A percentile compares a stretch with the other conserved stretches of the same genome.
phyloP scores from a whole-genome alignment of 345 rosid species.

The Aquilaria malaccensis region DNA sequence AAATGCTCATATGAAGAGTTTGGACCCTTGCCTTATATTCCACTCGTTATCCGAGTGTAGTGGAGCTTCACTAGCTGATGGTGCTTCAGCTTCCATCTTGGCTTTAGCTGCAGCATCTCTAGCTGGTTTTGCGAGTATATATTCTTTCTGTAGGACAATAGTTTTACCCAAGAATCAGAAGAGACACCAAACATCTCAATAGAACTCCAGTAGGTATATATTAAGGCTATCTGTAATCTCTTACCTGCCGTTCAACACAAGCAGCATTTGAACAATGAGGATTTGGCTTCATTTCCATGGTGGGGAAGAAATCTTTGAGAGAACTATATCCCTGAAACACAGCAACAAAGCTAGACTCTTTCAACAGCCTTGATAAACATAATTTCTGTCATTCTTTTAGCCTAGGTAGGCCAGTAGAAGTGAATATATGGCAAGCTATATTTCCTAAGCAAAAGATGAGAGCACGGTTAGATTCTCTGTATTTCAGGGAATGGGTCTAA shows the following conservation, averaged over 20 bases:
- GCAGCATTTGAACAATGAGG: conserved; percentile 89
- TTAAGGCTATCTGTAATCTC: conserved; percentile 3
- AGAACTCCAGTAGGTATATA: not conserved
- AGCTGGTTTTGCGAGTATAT: conserved; percentile 62
- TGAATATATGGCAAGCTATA: not conserved
- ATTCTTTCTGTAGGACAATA: conserved; percentile 57
- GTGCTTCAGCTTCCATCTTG: conserved; percentile 68
- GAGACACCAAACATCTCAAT: conserved; percentile 8
- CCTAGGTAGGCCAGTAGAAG: not conserved
- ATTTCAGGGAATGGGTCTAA: not conserved
- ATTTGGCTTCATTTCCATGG: conserved; percentile 95
- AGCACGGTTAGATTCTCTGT: not conserved
- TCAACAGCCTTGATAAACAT: conserved; percentile 8
- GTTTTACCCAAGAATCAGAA: conserved; percentile 4
- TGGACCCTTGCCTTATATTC: conserved; percentile 71
- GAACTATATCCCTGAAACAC: conserved; percentile 82
- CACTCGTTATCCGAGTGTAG: conserved; percentile 88
- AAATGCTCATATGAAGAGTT: not conserved
- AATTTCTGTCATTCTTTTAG: not conserved
- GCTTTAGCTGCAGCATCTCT: conserved; percentile 93
- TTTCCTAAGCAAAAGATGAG: not conserved
- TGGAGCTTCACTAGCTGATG: conserved; percentile 35
- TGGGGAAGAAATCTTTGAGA: conserved; percentile 90
- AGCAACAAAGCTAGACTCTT: conserved; percentile 11
- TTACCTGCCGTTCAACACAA: conserved; percentile 91